These are phyloP conservation scores for Diaporthe vaccinii DNA, from an alignment of 2,329 filamentous ascomycete genomes.

Conservation along the genomic window DNA sequence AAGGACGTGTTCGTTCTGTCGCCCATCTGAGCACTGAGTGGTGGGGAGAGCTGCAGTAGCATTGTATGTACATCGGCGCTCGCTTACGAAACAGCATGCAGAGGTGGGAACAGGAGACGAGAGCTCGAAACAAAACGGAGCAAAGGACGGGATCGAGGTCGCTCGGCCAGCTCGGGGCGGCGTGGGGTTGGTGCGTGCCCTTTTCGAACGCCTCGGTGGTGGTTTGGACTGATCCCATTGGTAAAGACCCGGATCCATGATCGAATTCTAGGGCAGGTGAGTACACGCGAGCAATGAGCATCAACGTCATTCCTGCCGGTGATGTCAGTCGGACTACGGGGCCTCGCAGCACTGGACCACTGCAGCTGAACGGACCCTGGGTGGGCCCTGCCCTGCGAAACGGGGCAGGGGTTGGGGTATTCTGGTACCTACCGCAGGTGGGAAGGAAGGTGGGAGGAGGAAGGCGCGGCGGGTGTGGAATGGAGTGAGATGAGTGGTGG, in stretches of 20 bases:
- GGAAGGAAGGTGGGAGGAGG: background rate
- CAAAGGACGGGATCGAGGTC: background rate
- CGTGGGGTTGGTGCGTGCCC: background rate
- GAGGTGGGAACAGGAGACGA: background rate
- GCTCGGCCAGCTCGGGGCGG: constrained; percentile 11
- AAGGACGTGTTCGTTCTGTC: constrained; percentile 9
- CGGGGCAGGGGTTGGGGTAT: background rate
- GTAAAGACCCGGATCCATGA: background rate
- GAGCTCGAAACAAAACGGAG: background rate
- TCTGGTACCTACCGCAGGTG: background rate
- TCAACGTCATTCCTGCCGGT: constrained; percentile 21
- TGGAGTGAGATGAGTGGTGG: constrained; percentile 16
- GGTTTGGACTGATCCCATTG: background rate
- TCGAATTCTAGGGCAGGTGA: background rate
- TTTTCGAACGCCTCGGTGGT: background rate
- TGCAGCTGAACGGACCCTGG: constrained; percentile 6
- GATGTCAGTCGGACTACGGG: constrained; percentile 28
- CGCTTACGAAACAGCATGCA: background rate
- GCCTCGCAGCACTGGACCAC: constrained; percentile 5
- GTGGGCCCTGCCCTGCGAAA: constrained; percentile 19
- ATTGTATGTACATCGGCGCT: background rate
- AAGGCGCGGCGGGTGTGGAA: constrained; percentile 1
- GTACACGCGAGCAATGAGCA: background rate
- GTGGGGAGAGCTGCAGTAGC: background rate
- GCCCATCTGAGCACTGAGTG: background rate